Evolutionary conservation across 2,329 filamentous ascomycete genomes (phyloP).

Genomic region (Fusarium sp.): DNA sequence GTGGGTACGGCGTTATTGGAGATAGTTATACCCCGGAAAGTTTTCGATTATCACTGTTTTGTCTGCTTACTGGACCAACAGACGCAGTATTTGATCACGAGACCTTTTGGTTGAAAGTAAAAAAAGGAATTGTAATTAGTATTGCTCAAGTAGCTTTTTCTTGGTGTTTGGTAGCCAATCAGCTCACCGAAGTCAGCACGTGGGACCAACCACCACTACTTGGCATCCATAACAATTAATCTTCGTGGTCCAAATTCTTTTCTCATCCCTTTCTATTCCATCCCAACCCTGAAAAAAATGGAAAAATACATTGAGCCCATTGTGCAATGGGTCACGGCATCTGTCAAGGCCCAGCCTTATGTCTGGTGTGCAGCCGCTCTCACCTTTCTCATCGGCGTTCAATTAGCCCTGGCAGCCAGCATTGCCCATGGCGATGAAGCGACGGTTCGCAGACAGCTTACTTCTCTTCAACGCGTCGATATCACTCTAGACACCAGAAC

Average conservation of each 20-base stretch:
- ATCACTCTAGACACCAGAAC: rapidly evolving
- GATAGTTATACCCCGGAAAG: no score
- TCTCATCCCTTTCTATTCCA: background rate
- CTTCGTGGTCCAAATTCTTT: background rate
- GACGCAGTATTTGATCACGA: no score
- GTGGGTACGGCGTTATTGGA: no score
- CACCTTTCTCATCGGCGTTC: constrained; percentile 16
- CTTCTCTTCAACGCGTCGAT: rapidly evolving
- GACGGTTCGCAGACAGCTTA: constrained; percentile 4
- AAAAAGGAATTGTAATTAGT: no score
- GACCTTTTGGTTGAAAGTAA: no score
- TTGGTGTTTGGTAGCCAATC: background rate
- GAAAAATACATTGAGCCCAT: background rate
- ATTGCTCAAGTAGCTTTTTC: no score
- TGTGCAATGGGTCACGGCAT: background rate
- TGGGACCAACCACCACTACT: background rate
- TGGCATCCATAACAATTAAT: background rate
- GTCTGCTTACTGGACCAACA: no score
- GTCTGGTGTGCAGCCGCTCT: constrained; percentile 11
- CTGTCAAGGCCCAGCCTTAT: constrained; percentile 4
- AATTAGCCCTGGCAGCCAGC: constrained; percentile 1
- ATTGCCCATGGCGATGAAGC: constrained; percentile 15
- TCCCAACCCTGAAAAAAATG: background rate
- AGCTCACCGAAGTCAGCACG: background rate
- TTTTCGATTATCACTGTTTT: no score